phyloP scores from a whole-genome alignment of 2,329 filamentous ascomycete species.

The Hypoxylon sp. region DNA sequence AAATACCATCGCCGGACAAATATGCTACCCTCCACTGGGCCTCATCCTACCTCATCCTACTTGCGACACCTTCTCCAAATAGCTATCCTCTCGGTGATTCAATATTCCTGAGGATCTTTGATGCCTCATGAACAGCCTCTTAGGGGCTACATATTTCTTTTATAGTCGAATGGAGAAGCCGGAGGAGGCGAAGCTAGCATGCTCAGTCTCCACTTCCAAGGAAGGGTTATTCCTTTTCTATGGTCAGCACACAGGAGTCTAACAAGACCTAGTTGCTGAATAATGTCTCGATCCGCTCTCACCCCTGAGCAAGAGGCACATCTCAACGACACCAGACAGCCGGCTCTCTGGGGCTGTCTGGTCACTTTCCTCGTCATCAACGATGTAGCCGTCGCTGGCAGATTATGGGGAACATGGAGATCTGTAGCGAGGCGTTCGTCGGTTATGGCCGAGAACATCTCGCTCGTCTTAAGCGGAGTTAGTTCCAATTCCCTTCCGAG shows the following conservation, averaged over 20 bases:
- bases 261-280: conserved; percentile 13
- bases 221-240: neutral
- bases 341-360: conserved; percentile 45
- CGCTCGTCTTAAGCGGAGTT: conserved; percentile 44
- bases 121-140: too few species aligned
- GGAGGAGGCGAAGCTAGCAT: neutral
- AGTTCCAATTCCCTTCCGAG: conserved; percentile 28
- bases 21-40: too few species aligned
- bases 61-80: too few species aligned
- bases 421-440: conserved; percentile 38
- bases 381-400: conserved; percentile 40
- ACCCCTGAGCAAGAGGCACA: conserved; percentile 30
- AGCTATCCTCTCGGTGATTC: too few species aligned
- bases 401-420: conserved; percentile 47
- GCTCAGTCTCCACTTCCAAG: conserved; percentile 15
- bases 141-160: conserved; percentile 12
- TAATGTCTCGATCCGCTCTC: conserved; percentile 31
- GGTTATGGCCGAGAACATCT: conserved; percentile 44
- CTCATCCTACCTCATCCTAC: too few species aligned
- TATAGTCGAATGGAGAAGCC: conserved; percentile 2
- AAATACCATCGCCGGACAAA: too few species aligned
- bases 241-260: conserved; percentile 9
- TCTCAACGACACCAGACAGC: conserved; percentile 42
- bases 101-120: too few species aligned
- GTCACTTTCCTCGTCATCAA: conserved; percentile 45